A percentile compares a stretch with the other conserved stretches of the same genome.
phyloP scores from a whole-genome alignment of 2,329 filamentous ascomycete species.

The Diatrype stigma region DNA sequence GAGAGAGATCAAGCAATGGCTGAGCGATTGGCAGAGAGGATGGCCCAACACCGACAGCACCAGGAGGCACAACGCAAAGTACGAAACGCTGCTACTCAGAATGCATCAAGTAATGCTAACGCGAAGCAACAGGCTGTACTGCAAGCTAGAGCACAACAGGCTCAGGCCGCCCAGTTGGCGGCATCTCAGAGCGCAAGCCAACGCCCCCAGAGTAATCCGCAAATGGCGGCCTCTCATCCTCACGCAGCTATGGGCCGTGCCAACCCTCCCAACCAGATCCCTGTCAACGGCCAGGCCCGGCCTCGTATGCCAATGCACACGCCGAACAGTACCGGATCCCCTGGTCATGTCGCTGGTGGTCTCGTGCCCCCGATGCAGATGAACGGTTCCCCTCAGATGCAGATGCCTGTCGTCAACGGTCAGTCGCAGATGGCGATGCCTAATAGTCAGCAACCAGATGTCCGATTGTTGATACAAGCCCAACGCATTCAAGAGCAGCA shows the following conservation, averaged over 20 bases:
- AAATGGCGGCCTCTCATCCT: conserved; percentile 28
- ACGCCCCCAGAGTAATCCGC: conserved; percentile 31
- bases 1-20: conserved; percentile 73
- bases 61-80: conserved; percentile 52
- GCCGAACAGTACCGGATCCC: conserved; percentile 44
- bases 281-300: conserved; percentile 42
- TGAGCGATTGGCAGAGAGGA: conserved; percentile 57
- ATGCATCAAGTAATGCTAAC: conserved; percentile 22
- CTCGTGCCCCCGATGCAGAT: conserved; percentile 55
- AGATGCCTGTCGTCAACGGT: conserved; percentile 57
- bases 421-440: conserved; percentile 58
- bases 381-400: conserved; percentile 64
- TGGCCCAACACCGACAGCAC: conserved; percentile 51
- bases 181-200: conserved; percentile 35
- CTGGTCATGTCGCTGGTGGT: conserved; percentile 46
- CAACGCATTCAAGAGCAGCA: conserved; percentile 65
- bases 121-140: conserved; percentile 33
- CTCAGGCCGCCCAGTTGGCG: conserved; percentile 41
- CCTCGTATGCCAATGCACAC: conserved; percentile 53
- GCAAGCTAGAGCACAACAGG: conserved; percentile 43
- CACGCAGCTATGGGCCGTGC: conserved; percentile 35
- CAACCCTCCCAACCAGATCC: conserved; percentile 41
- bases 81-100: conserved; percentile 28
- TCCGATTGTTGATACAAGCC: conserved; percentile 57
- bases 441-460: conserved; percentile 41